phyloP scores from a whole-genome alignment of 495 filamentous ascomycete genomes.

The Aspergillus indologenus region DNA sequence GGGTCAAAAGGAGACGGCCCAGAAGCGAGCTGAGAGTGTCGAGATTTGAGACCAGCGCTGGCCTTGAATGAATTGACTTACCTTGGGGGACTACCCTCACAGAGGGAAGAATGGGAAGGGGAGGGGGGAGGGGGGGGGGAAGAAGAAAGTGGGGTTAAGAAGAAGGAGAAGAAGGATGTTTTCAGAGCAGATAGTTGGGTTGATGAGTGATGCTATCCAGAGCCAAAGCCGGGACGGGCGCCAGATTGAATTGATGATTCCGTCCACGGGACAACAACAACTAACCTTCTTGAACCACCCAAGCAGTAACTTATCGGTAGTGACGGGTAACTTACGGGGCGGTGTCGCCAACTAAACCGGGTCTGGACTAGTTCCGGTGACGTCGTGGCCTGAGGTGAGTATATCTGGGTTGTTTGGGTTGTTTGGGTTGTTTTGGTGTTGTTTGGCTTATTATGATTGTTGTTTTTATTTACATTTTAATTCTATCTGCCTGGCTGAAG shows the following conservation, averaged over 20 bases:
- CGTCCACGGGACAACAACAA: slow-evolving; percentile 25
- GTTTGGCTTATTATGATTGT: slow-evolving; percentile 1
- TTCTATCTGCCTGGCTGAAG: background rate
- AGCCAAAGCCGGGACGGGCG: slow-evolving; percentile 7
- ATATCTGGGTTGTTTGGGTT: background rate
- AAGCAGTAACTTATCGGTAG: background rate
- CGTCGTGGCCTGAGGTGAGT: slow-evolving; percentile 9
- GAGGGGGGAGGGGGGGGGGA: background rate
- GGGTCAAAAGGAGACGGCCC: slow-evolving; percentile 6
- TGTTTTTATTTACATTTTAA: background rate
- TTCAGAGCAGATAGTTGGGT: slow-evolving; percentile 12
- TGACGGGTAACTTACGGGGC: slow-evolving; percentile 15
- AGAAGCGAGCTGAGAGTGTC: slow-evolving; percentile 8
- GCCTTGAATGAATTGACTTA: slow-evolving; percentile 18
- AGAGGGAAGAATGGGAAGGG: slow-evolving; percentile 18
- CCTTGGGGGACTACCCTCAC: slow-evolving; percentile 23
- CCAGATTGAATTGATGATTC: background rate
- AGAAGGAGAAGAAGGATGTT: slow-evolving; percentile 14
- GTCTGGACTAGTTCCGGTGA: slow-evolving; percentile 22
- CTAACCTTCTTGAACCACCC: too few species aligned
- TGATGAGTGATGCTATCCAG: slow-evolving; percentile 17
- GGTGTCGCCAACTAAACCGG: slow-evolving; percentile 14
- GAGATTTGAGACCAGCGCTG: background rate
- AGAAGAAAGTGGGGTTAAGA: background rate
- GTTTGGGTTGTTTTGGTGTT: background rate